Conservation (phyloP, 2,329 filamentous ascomycete species). For the Onygenales sp. region DNA sequence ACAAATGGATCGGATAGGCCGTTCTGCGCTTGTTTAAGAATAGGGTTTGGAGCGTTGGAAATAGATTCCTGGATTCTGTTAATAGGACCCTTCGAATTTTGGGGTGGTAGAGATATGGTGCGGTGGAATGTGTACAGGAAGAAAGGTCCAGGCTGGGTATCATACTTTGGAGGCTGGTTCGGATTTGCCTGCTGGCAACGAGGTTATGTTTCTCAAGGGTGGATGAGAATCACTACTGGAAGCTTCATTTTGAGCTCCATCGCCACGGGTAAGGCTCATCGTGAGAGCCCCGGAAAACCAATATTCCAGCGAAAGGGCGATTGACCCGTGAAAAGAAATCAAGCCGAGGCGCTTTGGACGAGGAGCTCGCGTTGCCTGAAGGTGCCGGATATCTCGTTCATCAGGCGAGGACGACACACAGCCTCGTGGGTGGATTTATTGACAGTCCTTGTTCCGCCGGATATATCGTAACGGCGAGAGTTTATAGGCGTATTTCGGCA, state of each 20-base stretch:
- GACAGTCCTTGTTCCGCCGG: not conserved
- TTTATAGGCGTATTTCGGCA: not conserved
- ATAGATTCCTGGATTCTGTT: not conserved
- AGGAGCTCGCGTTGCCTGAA: not conserved
- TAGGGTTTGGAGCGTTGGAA: not conserved
- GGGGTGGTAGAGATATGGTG: not conserved
- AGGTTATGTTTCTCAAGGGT: conserved; percentile 1
- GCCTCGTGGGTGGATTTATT: no score
- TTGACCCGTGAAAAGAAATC: not conserved
- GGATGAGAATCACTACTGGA: not conserved
- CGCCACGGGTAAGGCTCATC: conserved; percentile 9
- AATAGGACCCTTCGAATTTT: no score
- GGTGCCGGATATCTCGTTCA: not conserved
- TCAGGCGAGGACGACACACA: not conserved
- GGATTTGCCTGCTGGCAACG: not conserved
- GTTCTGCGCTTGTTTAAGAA: conserved; percentile 15
- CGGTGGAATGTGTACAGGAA: not conserved
- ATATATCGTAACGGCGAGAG: not conserved
- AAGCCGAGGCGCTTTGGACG: conserved; percentile 1
- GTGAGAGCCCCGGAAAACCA: conserved; percentile 1
- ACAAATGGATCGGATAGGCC: conserved; percentile 66
- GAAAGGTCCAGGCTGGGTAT: not conserved
- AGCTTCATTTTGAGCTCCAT: conserved; percentile 3
- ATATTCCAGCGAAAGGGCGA: not conserved
- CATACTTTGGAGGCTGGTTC: not conserved